Conservation (phyloP, 257 asterid genomes). For the Thymus mandschuricus region DNA sequence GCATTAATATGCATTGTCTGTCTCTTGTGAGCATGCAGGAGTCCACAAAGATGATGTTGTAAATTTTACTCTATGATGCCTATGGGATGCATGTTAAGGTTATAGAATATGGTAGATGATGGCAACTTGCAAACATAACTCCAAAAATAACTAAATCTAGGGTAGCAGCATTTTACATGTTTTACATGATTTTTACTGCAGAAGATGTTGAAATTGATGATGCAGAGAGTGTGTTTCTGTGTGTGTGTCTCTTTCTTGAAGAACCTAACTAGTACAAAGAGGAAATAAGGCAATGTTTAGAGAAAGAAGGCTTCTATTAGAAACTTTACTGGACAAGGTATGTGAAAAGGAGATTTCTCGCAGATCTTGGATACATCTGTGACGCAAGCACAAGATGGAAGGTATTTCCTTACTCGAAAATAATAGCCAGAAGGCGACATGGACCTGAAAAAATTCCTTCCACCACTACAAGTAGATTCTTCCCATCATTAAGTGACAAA, state of each 20-base stretch:
- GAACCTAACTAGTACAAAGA: constrained; percentile 37
- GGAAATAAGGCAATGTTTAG: constrained; percentile 32
- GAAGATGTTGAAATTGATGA: constrained; percentile 26
- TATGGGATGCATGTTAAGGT: constrained; percentile 31
- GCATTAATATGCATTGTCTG: constrained; percentile 6
- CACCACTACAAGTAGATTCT: constrained; percentile 47
- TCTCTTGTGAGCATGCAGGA: constrained; percentile 26
- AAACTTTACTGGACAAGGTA: constrained; percentile 47
- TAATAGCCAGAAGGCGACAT: constrained; percentile 52
- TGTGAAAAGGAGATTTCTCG: constrained; percentile 39
- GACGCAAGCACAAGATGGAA: constrained; percentile 40
- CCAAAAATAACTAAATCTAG: constrained; percentile 45
- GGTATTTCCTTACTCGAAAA: constrained; percentile 42
- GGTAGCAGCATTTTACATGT: constrained; percentile 28
- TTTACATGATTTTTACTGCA: constrained; percentile 33
- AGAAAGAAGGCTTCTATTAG: constrained; percentile 37
- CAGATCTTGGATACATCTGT: constrained; percentile 37
- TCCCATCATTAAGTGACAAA: constrained; percentile 49
- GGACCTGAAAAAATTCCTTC: constrained; percentile 44
- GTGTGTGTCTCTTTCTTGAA: constrained; percentile 30
- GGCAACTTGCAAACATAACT: constrained; percentile 42
- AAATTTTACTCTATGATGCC: constrained; percentile 22
- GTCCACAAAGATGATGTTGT: constrained; percentile 28
- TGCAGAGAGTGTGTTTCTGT: constrained; percentile 18
- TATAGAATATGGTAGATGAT: constrained; percentile 35